Evolutionary conservation across 73 alveolate species (phyloP), one percentile per base, ranked within the genome.

Genomic region (Tetrahymena malaccensis): DNA sequence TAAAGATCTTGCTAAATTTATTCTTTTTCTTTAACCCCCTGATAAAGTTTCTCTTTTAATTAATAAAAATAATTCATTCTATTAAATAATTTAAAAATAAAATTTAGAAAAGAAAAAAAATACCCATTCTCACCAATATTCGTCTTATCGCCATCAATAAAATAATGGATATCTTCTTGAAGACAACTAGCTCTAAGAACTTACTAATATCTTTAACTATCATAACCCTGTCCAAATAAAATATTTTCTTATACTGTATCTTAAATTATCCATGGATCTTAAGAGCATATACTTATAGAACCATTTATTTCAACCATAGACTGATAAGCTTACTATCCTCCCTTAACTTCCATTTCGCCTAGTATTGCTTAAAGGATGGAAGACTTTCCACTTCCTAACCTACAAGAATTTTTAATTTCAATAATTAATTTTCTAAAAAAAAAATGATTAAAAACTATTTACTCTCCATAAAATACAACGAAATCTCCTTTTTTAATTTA

Each of bases 21-120:
- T 97, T 96, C 99, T 98, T 33, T 97, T 96, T 98, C 97, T 96
- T 97, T 98, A 97, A 17, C 99, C 99, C n/a, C 99, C 98, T 21
- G 98, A 96, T 95, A 97, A 97, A 97, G 96, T 97, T 17, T 95
- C 98, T 1, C 89, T 70, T 70, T 70, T 22, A 22, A 19, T 70
- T 27, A 27, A 3, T 27, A 15, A 19, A 19, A 19, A 96, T n/a
- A n/a, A n/a, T n/a, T n/a, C n/a, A n/a, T n/a, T n/a, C n/a, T 97
- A 94, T 96, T 95, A 93, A 85, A 96, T 4, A 96, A 96, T 4
- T 96, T 94, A 94, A 70, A 70, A 1, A 19, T 2, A 70, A 70
- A 31, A 40, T 4, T 6, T 40, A 40, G 44, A 40, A 4, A 35
- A n/a, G n/a, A 7, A 40, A 40, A 40, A 40, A 40, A 40, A 19